These are phyloP conservation scores for Trichosporon sp. DNA, from an alignment of 1,284 basidiomycete genomes.

Conservation along the genomic window DNA sequence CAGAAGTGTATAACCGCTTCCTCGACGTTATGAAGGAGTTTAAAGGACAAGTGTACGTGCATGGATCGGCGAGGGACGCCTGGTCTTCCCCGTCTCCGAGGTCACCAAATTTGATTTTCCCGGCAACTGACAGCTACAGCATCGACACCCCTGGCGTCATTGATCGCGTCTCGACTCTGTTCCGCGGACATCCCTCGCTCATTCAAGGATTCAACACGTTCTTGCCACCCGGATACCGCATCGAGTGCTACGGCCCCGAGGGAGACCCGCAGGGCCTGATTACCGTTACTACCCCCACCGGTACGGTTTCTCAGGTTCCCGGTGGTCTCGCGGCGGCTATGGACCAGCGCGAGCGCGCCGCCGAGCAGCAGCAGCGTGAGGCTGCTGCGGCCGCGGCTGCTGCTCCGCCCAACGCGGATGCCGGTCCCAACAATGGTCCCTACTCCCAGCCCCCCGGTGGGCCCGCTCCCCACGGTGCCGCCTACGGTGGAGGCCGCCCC, in stretches of 20 bases:
- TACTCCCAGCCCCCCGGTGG: conserved; percentile 25
- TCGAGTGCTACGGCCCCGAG: conserved; percentile 67
- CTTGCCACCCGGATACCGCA: conserved; percentile 92
- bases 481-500: conserved; percentile 34
- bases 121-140: conserved; percentile 57
- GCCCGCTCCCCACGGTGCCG: conserved; percentile 12
- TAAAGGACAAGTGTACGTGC: conserved; percentile 86
- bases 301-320: conserved; percentile 68
- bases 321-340: conserved; percentile 53
- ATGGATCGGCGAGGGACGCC: neutral
- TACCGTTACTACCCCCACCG: conserved; percentile 90
- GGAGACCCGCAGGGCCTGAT: conserved; percentile 75
- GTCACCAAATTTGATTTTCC: neutral
- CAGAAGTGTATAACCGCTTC: conserved; percentile 96
- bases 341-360: conserved; percentile 38
- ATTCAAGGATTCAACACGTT: conserved; percentile 99
- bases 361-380: conserved; percentile 27
- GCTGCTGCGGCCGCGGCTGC: conserved; percentile 23
- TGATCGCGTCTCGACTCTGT: conserved; percentile 91
- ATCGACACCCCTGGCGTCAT: conserved; percentile 99
- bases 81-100: neutral
- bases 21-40: conserved; percentile 99
- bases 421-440: conserved; percentile 21
- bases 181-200: conserved; percentile 87
- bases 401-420: conserved; percentile 20